phyloP scores from a whole-genome alignment of 2,329 filamentous ascomycete species.

The Arachnomyces sp. region DNA sequence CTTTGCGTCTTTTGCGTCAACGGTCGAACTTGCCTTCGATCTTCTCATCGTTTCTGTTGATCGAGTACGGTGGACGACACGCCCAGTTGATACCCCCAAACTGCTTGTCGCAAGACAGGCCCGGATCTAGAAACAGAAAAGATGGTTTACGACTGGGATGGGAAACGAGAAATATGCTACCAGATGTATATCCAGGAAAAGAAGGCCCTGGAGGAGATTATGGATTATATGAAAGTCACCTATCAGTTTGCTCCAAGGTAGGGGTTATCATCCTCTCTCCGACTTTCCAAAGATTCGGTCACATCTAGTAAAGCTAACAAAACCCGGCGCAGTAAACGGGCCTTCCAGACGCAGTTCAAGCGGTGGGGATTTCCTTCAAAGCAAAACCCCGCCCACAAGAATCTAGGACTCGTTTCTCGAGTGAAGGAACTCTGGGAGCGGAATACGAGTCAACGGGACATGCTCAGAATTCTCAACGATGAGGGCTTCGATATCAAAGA shows the following conservation, averaged over 20 bases:
- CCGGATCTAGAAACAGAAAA: slow-evolving; percentile 13
- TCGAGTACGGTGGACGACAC: no score
- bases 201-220: slow-evolving; percentile 64
- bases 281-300: slow-evolving; percentile 2
- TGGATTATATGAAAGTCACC: slow-evolving; percentile 57
- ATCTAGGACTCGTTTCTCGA: slow-evolving; percentile 56
- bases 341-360: slow-evolving; percentile 67
- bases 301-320: no score
- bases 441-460: slow-evolving; percentile 64
- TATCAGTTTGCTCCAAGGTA: slow-evolving; percentile 65
- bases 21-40: no score
- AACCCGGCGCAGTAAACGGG: slow-evolving; percentile 53
- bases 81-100: not conserved
- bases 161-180: slow-evolving; percentile 57
- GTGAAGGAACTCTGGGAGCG: slow-evolving; percentile 70
- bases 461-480: slow-evolving; percentile 59
- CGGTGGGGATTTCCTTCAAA: slow-evolving; percentile 72
- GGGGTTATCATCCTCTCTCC: slow-evolving; percentile 18
- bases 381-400: slow-evolving; percentile 63
- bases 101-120: not conserved
- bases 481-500: slow-evolving; percentile 68
- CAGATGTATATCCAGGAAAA: slow-evolving; percentile 70
- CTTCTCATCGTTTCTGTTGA: no score
- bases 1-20: no score
- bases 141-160: slow-evolving; percentile 58